phyloP scores from a whole-genome alignment of 257 asterid species.

The Petunia axillaris region DNA sequence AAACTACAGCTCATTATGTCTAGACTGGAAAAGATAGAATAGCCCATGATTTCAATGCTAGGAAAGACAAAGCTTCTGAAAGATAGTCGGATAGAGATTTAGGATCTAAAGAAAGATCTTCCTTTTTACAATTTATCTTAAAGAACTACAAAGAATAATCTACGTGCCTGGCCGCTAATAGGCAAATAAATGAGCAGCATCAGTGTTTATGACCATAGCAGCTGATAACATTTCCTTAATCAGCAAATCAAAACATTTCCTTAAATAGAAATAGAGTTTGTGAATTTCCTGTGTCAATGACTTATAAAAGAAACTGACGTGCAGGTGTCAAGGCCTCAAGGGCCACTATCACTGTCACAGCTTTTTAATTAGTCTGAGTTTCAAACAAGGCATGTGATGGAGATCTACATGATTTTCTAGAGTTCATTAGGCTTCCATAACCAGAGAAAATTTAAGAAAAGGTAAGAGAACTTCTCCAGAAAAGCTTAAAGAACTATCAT shows the following conservation, averaged over 20 bases:
- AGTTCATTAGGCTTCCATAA: neutral
- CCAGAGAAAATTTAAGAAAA: neutral
- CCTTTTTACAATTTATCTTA: neutral
- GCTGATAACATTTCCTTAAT: neutral
- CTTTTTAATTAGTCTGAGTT: neutral
- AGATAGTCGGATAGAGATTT: neutral
- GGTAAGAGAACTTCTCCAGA: conserved; percentile 12
- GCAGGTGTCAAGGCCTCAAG: neutral
- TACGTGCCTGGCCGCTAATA: too few species aligned
- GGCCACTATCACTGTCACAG: neutral
- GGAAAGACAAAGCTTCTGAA: neutral
- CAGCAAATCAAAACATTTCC: neutral
- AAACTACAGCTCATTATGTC: neutral
- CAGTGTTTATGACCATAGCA: neutral
- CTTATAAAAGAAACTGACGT: neutral
- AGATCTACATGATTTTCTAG: conserved; percentile 15
- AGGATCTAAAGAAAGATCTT: neutral
- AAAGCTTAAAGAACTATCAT: neutral
- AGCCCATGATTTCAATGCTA: neutral
- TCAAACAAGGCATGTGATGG: neutral
- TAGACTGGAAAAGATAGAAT: neutral
- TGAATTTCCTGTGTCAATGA: neutral
- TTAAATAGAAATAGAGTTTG: neutral
- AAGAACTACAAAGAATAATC: neutral
- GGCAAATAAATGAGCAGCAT: neutral